Evolutionary conservation across 768 basidiomycete genomes (phyloP).

Genomic region (Exidia glandulosa): DNA sequence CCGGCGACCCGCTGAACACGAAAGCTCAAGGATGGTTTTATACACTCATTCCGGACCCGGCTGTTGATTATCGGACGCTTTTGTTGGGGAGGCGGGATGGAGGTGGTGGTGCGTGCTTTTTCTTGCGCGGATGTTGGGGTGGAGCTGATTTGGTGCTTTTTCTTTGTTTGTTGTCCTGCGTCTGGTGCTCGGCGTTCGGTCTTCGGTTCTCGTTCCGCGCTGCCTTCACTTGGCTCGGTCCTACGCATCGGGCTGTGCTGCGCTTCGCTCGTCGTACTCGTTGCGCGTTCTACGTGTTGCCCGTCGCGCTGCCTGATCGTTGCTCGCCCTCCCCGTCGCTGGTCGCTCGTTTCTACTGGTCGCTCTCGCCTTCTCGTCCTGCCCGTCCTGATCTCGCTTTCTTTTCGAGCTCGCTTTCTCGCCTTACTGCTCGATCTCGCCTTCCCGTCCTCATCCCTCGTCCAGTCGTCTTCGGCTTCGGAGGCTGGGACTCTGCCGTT

Average conservation of each 20-base stretch:
- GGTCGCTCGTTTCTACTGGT: no score
- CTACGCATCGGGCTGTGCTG: no score
- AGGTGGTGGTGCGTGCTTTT: constrained; percentile 5
- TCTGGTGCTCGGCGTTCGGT: no score
- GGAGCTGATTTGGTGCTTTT: not conserved
- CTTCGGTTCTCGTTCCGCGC: no score
- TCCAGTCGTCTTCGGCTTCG: not conserved
- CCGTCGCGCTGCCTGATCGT: no score
- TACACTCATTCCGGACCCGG: constrained; percentile 7
- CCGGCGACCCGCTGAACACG: constrained; percentile 8
- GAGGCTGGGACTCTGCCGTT: not conserved
- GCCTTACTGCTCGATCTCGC: not conserved
- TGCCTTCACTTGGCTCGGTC: no score
- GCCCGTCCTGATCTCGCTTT: not conserved
- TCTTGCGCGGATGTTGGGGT: no score
- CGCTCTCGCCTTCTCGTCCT: no score
- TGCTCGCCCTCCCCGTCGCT: no score
- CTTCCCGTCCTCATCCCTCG: not conserved
- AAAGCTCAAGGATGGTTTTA: constrained; percentile 7
- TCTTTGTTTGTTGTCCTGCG: no score
- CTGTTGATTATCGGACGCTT: constrained; percentile 7
- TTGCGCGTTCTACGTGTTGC: no score
- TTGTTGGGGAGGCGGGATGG: constrained; percentile 10
- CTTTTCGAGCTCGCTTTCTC: not conserved
- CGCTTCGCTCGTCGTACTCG: no score